Evolutionary conservation across 768 basidiomycete species (phyloP).

Genomic region (Mycena metata): DNA sequence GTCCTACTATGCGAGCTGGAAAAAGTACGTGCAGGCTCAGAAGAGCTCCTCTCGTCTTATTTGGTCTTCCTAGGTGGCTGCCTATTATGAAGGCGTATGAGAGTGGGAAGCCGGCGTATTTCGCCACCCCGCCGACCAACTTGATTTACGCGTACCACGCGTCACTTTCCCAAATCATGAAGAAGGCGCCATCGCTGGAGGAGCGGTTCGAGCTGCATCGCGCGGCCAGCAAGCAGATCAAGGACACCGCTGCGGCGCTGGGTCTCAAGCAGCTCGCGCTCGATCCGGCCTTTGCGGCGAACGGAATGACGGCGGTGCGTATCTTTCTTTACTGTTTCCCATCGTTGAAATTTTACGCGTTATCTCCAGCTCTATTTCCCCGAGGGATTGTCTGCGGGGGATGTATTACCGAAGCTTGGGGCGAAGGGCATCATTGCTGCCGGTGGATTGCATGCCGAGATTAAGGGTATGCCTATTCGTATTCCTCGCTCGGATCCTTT

Average conservation of each 20-base stretch:
- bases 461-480: conserved; percentile 72
- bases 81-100: conserved; percentile 97
- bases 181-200: conserved; percentile 71
- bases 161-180: conserved; percentile 82
- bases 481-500: background rate
- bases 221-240: conserved; percentile 76
- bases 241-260: conserved; percentile 71
- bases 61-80: conserved; percentile 71
- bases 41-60: conserved; percentile 3
- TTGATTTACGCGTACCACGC: conserved; percentile 91
- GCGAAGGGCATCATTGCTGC: conserved; percentile 85
- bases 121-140: conserved; percentile 96
- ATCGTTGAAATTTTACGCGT: conserved; percentile 6
- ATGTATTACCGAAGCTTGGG: conserved; percentile 81
- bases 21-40: conserved; percentile 62
- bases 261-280: conserved; percentile 83
- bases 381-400: conserved; percentile 79
- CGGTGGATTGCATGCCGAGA: conserved; percentile 86
- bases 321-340: conserved; percentile 1
- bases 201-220: conserved; percentile 86
- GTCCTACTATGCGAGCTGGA: conserved; percentile 93
- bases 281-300: conserved; percentile 76
- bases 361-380: conserved; percentile 81
- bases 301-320: conserved; percentile 92
- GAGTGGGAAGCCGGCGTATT: conserved; percentile 84